A percentile compares a stretch with the other conserved stretches of the same genome.
These are phyloP conservation scores for Niebla homalea DNA, from an alignment of 495 filamentous ascomycete species.

Conservation along the genomic window DNA sequence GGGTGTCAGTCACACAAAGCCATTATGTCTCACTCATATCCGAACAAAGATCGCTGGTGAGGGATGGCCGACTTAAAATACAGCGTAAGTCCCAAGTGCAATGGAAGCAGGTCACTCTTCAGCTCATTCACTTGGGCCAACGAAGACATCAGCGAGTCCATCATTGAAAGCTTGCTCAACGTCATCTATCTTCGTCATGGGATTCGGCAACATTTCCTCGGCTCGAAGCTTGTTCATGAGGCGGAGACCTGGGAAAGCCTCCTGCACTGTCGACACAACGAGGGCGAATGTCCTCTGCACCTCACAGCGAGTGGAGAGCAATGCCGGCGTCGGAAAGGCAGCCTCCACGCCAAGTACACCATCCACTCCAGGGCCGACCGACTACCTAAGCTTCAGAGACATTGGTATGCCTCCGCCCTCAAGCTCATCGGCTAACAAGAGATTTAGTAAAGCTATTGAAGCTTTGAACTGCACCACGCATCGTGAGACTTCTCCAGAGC, in stretches of 20 bases:
- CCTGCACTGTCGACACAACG: background rate
- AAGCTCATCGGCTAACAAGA: background rate
- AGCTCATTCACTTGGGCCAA: no score
- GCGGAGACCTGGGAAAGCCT: background rate
- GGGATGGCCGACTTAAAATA: no score
- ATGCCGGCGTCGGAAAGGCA: background rate
- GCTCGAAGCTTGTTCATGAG: no score
- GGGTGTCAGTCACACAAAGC: no score
- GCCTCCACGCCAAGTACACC: background rate
- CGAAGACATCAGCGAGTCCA: no score
- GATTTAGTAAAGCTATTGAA: background rate
- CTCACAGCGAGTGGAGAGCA: background rate
- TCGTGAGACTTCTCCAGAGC: background rate
- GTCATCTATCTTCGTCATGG: no score
- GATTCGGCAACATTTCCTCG: no score
- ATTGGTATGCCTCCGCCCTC: background rate
- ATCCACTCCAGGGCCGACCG: background rate
- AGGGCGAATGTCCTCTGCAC: background rate
- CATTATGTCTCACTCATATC: no score
- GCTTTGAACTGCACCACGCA: background rate
- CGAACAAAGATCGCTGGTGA: no score
- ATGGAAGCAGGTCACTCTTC: no score
- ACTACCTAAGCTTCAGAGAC: slow-evolving; percentile 1
- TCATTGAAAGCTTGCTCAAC: no score
- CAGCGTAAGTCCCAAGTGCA: no score